Conservation (phyloP, 164 flowering plant genomes). For the Kingdonia uniflora region DNA sequence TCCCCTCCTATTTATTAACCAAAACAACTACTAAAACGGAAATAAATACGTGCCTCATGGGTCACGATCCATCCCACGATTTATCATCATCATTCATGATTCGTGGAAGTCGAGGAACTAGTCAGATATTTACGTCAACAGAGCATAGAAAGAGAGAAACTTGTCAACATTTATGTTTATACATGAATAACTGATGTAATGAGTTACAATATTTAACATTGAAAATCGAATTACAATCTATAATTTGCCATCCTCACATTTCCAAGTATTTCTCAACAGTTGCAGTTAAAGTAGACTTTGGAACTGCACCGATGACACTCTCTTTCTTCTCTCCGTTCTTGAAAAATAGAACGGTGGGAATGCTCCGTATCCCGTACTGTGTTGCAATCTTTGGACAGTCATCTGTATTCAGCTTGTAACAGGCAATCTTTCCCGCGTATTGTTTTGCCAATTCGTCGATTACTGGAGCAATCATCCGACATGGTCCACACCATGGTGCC, state of each 20-base stretch:
- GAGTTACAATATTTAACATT: too few species aligned
- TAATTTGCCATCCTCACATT: not conserved
- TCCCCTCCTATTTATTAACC: too few species aligned
- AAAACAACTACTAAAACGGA: too few species aligned
- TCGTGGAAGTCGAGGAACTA: too few species aligned
- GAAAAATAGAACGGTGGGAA: slow-evolving; percentile 80
- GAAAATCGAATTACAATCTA: too few species aligned
- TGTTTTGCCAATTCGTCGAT: slow-evolving; percentile 53
- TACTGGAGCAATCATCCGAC: slow-evolving; percentile 73
- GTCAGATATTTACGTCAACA: too few species aligned
- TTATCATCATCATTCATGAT: too few species aligned
- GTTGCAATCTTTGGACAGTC: slow-evolving; percentile 56
- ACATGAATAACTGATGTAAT: too few species aligned
- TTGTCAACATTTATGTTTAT: too few species aligned
- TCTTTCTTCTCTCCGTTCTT: slow-evolving; percentile 86
- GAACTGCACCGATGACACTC: slow-evolving; percentile 78
- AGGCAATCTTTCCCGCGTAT: slow-evolving; percentile 64
- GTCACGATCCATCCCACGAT: too few species aligned
- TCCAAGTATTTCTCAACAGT: slow-evolving; percentile 65
- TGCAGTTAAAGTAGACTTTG: slow-evolving; percentile 52
- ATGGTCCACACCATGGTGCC: slow-evolving; percentile 99
- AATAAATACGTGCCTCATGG: too few species aligned
- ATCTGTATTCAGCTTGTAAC: slow-evolving; percentile 73
- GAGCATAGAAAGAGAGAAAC: too few species aligned
- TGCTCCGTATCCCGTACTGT: slow-evolving; percentile 68